phyloP scores from a whole-genome alignment of 345 rosid species.

The Clausena lansium region DNA sequence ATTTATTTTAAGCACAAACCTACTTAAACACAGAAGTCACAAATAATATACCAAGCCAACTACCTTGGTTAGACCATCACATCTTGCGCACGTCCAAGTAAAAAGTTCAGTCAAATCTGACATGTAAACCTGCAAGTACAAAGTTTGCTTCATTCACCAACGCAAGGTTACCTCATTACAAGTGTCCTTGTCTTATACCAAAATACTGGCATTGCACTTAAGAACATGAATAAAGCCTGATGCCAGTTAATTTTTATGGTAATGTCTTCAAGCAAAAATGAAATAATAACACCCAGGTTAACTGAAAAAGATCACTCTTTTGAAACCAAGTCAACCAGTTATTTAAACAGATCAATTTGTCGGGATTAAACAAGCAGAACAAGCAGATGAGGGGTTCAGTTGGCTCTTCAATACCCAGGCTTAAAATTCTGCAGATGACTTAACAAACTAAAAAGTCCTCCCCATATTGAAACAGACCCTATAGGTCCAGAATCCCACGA shows the following conservation, averaged over 20 bases:
- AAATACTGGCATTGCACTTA: background rate
- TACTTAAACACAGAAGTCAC: background rate
- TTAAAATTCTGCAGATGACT: background rate
- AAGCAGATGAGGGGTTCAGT: background rate
- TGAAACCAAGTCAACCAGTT: constrained; percentile 8
- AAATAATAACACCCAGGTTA: background rate
- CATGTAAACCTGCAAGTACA: constrained; percentile 61
- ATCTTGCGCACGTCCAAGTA: constrained; percentile 87
- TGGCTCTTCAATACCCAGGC: background rate
- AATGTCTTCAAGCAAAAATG: background rate
- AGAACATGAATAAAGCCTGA: background rate
- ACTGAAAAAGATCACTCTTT: background rate
- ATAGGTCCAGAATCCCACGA: background rate
- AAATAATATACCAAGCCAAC: background rate
- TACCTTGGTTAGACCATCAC: constrained; percentile 78
- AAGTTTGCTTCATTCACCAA: constrained; percentile 13
- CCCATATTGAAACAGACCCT: background rate
- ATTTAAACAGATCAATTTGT: background rate
- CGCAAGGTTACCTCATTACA: background rate
- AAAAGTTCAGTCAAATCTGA: constrained; percentile 78
- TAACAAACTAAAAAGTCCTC: background rate
- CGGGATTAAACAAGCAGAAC: background rate
- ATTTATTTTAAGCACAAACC: background rate
- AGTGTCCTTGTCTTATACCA: background rate
- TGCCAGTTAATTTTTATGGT: too few species aligned